A percentile compares a stretch with the other conserved stretches of the same genome.
Evolutionary conservation across 208 protist genomes (phyloP).

Genomic region (Trypanosoma avium): DNA sequence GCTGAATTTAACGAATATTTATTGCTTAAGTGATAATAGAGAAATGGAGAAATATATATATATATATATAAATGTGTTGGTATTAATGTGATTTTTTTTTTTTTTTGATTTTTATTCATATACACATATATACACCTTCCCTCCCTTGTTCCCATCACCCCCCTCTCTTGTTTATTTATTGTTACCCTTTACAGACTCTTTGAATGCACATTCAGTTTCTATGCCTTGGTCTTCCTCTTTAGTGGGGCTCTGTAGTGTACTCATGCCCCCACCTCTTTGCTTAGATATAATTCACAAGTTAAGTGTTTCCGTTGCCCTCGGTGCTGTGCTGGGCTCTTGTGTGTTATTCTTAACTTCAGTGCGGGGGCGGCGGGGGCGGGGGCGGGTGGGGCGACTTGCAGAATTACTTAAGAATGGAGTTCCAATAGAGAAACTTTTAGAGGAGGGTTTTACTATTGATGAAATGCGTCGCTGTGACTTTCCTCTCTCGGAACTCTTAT

Average conservation of each 20-base stretch:
- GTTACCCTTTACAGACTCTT: slow-evolving; percentile 5
- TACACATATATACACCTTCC: too few species aligned
- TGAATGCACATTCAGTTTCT: slow-evolving; percentile 3
- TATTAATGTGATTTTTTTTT: slow-evolving; percentile 17
- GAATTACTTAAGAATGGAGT: neutral
- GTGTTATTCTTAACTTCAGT: neutral
- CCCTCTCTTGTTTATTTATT: neutral
- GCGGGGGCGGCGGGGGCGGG: neutral
- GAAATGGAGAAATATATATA: neutral
- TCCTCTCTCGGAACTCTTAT: too few species aligned
- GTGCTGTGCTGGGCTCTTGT: neutral
- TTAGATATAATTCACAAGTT: neutral
- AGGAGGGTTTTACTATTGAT: neutral
- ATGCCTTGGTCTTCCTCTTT: slow-evolving; percentile 5
- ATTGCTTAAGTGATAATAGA: slow-evolving; percentile 14
- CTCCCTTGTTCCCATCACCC: too few species aligned
- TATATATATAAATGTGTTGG: slow-evolving; percentile 1
- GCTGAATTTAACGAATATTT: slow-evolving; percentile 32
- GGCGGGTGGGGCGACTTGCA: neutral
- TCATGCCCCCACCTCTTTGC: neutral
- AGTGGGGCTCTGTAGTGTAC: neutral
- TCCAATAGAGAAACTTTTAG: neutral
- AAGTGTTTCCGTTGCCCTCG: neutral
- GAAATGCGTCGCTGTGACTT: neutral
- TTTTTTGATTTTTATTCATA: slow-evolving; percentile 13